Base-by-base conservation (phyloP, 495 filamentous ascomycete genomes). In the Tuber borchii region DNA sequence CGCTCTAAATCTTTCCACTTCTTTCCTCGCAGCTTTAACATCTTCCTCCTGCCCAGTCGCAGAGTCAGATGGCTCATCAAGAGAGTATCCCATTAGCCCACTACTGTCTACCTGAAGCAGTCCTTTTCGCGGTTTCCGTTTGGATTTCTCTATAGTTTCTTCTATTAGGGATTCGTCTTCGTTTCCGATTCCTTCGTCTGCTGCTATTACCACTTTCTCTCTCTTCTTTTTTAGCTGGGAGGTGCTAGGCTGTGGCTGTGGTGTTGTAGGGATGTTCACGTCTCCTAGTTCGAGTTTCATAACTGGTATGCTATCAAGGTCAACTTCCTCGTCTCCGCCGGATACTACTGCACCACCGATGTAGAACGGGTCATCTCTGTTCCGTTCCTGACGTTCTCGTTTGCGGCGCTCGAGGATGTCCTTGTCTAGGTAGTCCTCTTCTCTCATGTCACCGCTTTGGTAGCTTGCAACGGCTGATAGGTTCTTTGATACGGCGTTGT, bases 311-410 rank as follows among this genome's bases (percentile, higher is more conserved):
- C 92, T 88, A 83, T 99, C 95, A 71, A 99, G 88, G 82, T 99
- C 95, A 22, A 97, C 84, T 43, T 90, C 91, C 12, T 90, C 90
- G 1, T 89, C 91, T 16, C 85, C 86, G 51, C 86, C 89, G 12
- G 86, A 87, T 39, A 87, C 89, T 2, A 87, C 86, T 22, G 86
- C 82, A 44, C 86, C 87, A 61, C 84, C 85, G 80, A 99, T 99
- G 82, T 99, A 98, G 82, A 97, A 99, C 5, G 95, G 95, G 82
- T 99, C 95, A 79, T 97, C 95, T 76, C 88, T 90, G 83, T 97
- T 92, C 69, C 93, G 88, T 80, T 95, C 93, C 65, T 87, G 83
- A 42, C 93, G 87, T 77, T 95, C 92, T 0, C 88, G 84, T 72
- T 88, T 90, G 77, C 91, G 87, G 72, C 88, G 87, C 7, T 89